phyloP scores from a whole-genome alignment of 345 rosid genomes.

The Pistacia integerrima region DNA sequence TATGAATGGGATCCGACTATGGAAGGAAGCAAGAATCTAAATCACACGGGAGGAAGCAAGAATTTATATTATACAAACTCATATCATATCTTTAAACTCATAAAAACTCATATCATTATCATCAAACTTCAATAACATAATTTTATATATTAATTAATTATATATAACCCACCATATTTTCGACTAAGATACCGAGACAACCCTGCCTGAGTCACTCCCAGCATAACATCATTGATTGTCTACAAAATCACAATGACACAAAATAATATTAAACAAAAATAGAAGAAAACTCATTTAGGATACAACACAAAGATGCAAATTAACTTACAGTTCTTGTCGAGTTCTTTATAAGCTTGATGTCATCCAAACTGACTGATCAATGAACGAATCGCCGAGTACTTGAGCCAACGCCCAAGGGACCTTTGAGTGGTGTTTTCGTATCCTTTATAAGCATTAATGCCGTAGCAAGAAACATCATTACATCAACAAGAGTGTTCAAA shows the following conservation, averaged over 20 bases:
- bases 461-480: slow-evolving; percentile 29
- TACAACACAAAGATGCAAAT: neutral
- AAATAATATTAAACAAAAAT: too few relatives aligned
- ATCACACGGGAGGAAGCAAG: too few relatives aligned
- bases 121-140: neutral
- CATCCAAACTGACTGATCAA: slow-evolving; percentile 30
- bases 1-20: too few relatives aligned
- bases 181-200: slow-evolving; percentile 42
- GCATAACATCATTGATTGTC: slow-evolving; percentile 42
- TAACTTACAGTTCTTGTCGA: slow-evolving; percentile 28
- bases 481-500: slow-evolving; percentile 34
- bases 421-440: slow-evolving; percentile 35
- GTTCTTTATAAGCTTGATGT: slow-evolving; percentile 34
- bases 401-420: slow-evolving; percentile 19
- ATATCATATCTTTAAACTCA: too few relatives aligned
- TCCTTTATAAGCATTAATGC: slow-evolving; percentile 23
- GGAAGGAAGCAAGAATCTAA: too few relatives aligned
- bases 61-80: too few relatives aligned
- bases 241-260: slow-evolving; percentile 13
- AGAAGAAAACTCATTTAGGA: too few relatives aligned
- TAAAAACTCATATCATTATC: neutral
- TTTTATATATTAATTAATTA: too few relatives aligned
- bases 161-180: slow-evolving; percentile 29
- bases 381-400: slow-evolving; percentile 30
- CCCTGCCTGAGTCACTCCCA: slow-evolving; percentile 45